A percentile compares a stretch with the other conserved stretches of the same genome.
Evolutionary conservation across 1,284 basidiomycete species (phyloP).

Genomic region (Cryptococcus sp.): DNA sequence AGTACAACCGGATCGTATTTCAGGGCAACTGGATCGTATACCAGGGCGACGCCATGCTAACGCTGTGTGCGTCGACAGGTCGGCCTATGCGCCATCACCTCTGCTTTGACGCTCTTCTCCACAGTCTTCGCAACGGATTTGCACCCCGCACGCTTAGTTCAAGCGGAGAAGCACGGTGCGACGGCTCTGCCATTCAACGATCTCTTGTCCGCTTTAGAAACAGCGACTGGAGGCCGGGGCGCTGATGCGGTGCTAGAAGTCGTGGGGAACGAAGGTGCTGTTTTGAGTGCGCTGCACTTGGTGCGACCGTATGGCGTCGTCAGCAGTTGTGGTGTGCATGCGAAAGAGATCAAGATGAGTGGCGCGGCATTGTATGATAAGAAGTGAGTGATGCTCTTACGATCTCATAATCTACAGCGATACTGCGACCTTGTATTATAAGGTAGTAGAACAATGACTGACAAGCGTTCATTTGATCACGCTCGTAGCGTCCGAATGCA

Average conservation of each 20-base stretch:
- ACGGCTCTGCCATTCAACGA: slow-evolving; percentile 40
- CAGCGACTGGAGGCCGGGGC: slow-evolving; percentile 50
- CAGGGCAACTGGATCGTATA: slow-evolving; percentile 4
- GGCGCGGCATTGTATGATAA: slow-evolving; percentile 70
- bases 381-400: slow-evolving; percentile 55
- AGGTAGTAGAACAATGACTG: neutral
- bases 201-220: slow-evolving; percentile 29
- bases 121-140: slow-evolving; percentile 46
- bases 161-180: slow-evolving; percentile 50
- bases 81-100: slow-evolving; percentile 53
- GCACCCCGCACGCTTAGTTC: slow-evolving; percentile 23
- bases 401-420: neutral
- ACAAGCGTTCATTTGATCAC: neutral
- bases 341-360: slow-evolving; percentile 33
- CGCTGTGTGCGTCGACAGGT: slow-evolving; percentile 20
- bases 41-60: slow-evolving; percentile 2
- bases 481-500: slow-evolving; percentile 35
- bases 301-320: slow-evolving; percentile 79
- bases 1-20: neutral
- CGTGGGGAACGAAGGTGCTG: slow-evolving; percentile 72
- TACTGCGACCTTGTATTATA: neutral
- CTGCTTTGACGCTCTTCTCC: slow-evolving; percentile 49
- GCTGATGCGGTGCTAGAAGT: slow-evolving; percentile 61
- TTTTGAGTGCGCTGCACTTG: slow-evolving; percentile 72
- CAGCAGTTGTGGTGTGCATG: slow-evolving; percentile 70